Conservation (phyloP, 257 asterid genomes). For the Solanum ossicruentum region DNA sequence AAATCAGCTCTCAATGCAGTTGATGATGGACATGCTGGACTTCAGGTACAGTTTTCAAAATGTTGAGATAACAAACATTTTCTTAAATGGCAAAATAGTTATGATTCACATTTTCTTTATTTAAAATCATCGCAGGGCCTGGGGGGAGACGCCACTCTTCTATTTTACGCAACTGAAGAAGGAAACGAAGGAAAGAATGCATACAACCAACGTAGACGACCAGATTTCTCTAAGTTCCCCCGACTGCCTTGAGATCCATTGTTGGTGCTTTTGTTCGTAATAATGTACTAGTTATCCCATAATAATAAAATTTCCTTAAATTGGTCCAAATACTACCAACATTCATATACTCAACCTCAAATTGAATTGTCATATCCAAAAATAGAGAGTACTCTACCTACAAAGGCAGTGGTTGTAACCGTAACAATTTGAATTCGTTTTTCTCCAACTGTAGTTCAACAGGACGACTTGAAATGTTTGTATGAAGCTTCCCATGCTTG, state of each 20-base stretch:
- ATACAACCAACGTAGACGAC: constrained; percentile 47
- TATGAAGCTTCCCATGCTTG: neutral
- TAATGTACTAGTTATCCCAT: neutral
- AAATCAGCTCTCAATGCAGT: constrained; percentile 89
- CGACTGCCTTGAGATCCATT: constrained; percentile 37
- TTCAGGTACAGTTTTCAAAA: constrained; percentile 45
- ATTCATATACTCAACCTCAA: neutral
- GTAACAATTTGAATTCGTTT: neutral
- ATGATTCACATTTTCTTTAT: neutral
- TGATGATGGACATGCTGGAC: constrained; percentile 94
- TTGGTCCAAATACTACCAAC: neutral
- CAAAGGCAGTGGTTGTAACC: neutral
- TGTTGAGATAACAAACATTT: neutral
- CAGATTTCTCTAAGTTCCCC: constrained; percentile 82
- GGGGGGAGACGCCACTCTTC: constrained; percentile 83
- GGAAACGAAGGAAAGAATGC: constrained; percentile 84
- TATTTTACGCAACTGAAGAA: constrained; percentile 90
- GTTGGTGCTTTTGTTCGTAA: neutral
- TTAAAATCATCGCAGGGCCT: constrained; percentile 34
- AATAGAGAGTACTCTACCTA: too few relatives aligned
- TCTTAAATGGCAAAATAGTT: neutral
- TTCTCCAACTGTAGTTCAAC: neutral
- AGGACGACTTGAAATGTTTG: neutral
- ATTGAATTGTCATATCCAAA: neutral
- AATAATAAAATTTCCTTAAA: neutral